A percentile compares a stretch with the other conserved stretches of the same genome.
Evolutionary conservation across 2,329 filamentous ascomycete genomes (phyloP).

Genomic region (Pseudogymnoascus pannorum): DNA sequence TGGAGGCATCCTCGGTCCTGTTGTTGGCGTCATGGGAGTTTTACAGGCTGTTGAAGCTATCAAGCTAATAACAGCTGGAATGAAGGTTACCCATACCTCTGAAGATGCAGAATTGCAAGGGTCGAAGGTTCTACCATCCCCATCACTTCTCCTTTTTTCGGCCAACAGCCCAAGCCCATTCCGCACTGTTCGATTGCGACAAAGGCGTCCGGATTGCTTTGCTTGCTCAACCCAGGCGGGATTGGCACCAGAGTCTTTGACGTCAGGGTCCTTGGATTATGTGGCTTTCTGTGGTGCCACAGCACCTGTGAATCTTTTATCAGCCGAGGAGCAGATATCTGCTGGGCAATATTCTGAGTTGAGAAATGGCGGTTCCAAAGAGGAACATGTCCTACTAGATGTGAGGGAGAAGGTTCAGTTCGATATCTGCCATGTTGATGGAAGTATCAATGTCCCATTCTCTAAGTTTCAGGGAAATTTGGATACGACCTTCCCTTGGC

Average conservation of each 20-base stretch:
- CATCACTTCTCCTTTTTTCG: conserved; percentile 41
- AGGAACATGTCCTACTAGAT: conserved; percentile 61
- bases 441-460: conserved; percentile 69
- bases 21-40: conserved; percentile 89
- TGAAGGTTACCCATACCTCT: conserved; percentile 9
- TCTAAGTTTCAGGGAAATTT: conserved; percentile 39
- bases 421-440: conserved; percentile 67
- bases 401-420: conserved; percentile 82
- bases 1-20: conserved; percentile 84
- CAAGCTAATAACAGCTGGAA: conserved; percentile 57
- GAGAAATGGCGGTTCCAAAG: conserved; percentile 18
- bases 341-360: conserved; percentile 47
- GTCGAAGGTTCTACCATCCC: conserved; percentile 16
- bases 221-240: conserved; percentile 61
- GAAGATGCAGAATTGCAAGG: conserved; percentile 3
- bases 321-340: conserved; percentile 59
- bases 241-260: conserved; percentile 56
- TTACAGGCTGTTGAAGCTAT: conserved; percentile 85
- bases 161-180: conserved; percentile 51
- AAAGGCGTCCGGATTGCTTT: conserved; percentile 62
- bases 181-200: conserved; percentile 66
- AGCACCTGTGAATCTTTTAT: conserved; percentile 48
- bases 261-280: conserved; percentile 68
- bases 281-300: conserved; percentile 72
- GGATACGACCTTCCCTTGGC: conserved; percentile 26